Percentiles rank a stretch among this genome's conserved stretches.
These are phyloP conservation scores for Enterocytospora artemiae DNA, from an alignment of 371 early-diverging fungal species.

Conservation along the genomic window DNA sequence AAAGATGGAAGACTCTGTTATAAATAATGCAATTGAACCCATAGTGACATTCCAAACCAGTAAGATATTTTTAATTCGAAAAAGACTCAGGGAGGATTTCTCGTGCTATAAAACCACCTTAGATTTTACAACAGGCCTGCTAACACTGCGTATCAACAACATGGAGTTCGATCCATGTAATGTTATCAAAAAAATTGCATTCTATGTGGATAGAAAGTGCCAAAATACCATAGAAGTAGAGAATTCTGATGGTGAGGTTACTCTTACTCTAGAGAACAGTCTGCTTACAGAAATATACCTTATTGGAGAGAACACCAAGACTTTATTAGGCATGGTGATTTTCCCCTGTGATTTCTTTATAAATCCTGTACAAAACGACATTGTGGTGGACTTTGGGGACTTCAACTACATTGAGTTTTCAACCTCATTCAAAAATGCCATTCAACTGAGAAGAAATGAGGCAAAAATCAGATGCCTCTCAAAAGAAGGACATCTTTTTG, in stretches of 20 bases:
- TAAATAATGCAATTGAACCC: background rate
- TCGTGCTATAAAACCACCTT: background rate
- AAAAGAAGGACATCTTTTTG: constrained; percentile 38
- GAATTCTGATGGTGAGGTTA: background rate
- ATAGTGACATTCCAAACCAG: too few relatives aligned
- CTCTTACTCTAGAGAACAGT: constrained; percentile 4
- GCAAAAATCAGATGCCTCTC: constrained; percentile 29
- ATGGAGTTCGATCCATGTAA: constrained; percentile 23
- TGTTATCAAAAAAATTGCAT: constrained; percentile 3
- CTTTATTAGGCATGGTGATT: constrained; percentile 36
- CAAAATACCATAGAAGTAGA: background rate
- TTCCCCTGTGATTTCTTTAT: constrained; percentile 51
- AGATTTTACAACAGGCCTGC: constrained; percentile 9
- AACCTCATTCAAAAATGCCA: constrained; percentile 20
- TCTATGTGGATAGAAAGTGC: constrained; percentile 18
- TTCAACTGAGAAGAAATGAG: constrained; percentile 16
- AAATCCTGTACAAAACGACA: constrained; percentile 14
- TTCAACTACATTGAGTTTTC: constrained; percentile 29
- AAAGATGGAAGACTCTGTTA: background rate
- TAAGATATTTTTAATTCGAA: background rate
- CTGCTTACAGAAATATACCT: constrained; percentile 26
- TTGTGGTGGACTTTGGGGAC: constrained; percentile 30
- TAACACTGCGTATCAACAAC: constrained; percentile 5
- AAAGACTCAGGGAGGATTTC: background rate
- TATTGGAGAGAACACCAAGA: background rate